phyloP scores from a whole-genome alignment of 2,329 filamentous ascomycete genomes.

The Sclerotinia borealis region DNA sequence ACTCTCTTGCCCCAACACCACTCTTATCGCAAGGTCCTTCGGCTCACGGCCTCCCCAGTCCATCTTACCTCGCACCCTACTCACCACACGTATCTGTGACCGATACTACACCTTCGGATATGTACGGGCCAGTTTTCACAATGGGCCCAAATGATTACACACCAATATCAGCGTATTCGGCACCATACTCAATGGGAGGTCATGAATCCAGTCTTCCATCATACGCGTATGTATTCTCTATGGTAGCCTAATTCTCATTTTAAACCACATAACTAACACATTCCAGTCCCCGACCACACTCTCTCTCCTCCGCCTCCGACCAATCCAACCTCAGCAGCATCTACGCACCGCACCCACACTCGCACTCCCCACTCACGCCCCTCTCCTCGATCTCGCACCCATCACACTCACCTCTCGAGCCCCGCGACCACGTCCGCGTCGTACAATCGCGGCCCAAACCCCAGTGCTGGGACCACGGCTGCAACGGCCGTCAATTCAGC shows the following conservation, averaged over 20 bases:
- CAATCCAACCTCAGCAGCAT: conserved; percentile 16
- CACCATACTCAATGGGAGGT: conserved; percentile 26
- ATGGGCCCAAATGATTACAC: conserved; percentile 30
- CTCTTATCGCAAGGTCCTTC: conserved; percentile 28
- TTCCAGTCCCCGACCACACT: conserved; percentile 25
- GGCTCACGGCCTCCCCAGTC: conserved; percentile 23
- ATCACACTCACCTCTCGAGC: conserved; percentile 4
- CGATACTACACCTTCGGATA: conserved; percentile 24
- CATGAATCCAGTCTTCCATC: conserved; percentile 21
- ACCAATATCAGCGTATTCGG: conserved; percentile 23
- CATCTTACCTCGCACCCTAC: conserved; percentile 28
- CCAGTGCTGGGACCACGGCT: conserved; percentile 95
- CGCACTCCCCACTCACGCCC: not conserved
- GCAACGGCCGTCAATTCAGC: conserved; percentile 90
- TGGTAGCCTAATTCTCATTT: not conserved
- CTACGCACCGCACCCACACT: conserved; percentile 25
- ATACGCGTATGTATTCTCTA: conserved; percentile 21
- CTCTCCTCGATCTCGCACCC: conserved; percentile 1
- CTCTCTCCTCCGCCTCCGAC: conserved; percentile 29
- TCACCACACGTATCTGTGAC: conserved; percentile 23
- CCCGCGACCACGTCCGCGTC: conserved; percentile 52
- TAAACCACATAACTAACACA: conserved; percentile 9
- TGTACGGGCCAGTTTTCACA: conserved; percentile 30
- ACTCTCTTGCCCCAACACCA: conserved; percentile 30
- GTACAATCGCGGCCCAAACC: conserved; percentile 81